Evolutionary conservation across 2,329 filamentous ascomycete genomes (phyloP), one percentile per base, ranked within the genome.

Genomic region (Beauveria varroae): DNA sequence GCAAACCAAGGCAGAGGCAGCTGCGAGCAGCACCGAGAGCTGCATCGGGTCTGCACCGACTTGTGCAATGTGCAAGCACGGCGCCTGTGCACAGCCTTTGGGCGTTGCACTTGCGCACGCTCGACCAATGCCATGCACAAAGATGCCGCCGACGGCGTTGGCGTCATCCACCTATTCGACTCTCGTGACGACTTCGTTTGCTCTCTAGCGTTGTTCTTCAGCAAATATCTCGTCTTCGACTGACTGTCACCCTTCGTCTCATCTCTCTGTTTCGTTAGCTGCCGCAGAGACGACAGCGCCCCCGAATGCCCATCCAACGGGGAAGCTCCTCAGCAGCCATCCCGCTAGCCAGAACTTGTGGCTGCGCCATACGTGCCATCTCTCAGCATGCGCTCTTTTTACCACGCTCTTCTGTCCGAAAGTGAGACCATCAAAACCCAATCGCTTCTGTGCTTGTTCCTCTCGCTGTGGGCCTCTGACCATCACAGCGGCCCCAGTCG

Each of bases 91-190:
- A 62, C 54, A 52, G 53, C 28, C 54, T 47, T 41, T 53, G 24
- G 26, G 24, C 37, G 60, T 57, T 49, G 57, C 60, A 47, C 49
- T 28, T 50, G 46, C 22, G 24, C 24, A 50, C 44, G 60, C 53
- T 61, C 60, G 41, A 40, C 60, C 60, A 62, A 57, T 62, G 53
- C 40, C 57, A 57, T 54, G 54, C 54, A 57, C 55, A 43, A 24
- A 43, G 9, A 16, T 40, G 46, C 34, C 53, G 60, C 46, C 58
- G 57, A 24, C 26, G 10, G 41, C 30, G 43, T 54, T 49, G 57
- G 50, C 41, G 8, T 40, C 14, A 41, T n/a, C 24, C 37, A 24
- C n/a, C 14, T 34, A 2, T 22, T 14, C 28, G 18, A 24, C 41
- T 47, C 50, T 54, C 50, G 58, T 60, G 60, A 62, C 54, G 9